Evolutionary conservation across 768 basidiomycete genomes (phyloP).

Genomic region (Aureoboletus auriporus): DNA sequence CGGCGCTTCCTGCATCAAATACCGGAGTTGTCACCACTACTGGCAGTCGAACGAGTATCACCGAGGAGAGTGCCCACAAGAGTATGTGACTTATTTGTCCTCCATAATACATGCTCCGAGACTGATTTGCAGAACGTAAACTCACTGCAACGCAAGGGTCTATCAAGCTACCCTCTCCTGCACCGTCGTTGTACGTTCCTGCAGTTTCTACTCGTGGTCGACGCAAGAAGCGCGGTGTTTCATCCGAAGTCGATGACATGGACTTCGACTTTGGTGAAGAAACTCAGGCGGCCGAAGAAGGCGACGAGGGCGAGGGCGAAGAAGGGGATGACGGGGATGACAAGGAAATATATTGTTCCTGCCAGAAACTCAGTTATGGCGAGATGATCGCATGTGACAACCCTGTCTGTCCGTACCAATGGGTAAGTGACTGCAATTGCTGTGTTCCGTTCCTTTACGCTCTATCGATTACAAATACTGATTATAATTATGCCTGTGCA

Average conservation of each 20-base stretch:
- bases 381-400: conserved; percentile 69
- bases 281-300: conserved; percentile 26
- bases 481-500: conserved; percentile 13
- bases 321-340: conserved; percentile 53
- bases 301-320: conserved; percentile 36
- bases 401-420: conserved; percentile 53
- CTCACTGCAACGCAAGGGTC: conserved; percentile 26
- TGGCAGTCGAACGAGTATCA: conserved; percentile 13
- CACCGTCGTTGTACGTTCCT: conserved; percentile 27
- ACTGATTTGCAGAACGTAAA: conserved; percentile 25
- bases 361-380: conserved; percentile 59
- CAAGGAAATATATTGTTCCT: conserved; percentile 59
- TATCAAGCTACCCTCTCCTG: conserved; percentile 34
- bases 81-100: conserved; percentile 16
- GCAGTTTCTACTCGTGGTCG: conserved; percentile 26
- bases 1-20: conserved; percentile 20
- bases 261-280: conserved; percentile 34
- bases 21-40: neutral
- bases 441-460: conserved; percentile 1
- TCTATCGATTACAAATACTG: conserved; percentile 4
- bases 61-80: conserved; percentile 28
- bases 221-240: conserved; percentile 34
- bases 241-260: conserved; percentile 32
- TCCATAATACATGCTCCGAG: neutral
- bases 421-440: conserved; percentile 42